Evolutionary conservation across 495 filamentous ascomycete species (phyloP), one percentile per base, ranked within the genome.

Genomic region (Hypoxylon fragiforme): DNA sequence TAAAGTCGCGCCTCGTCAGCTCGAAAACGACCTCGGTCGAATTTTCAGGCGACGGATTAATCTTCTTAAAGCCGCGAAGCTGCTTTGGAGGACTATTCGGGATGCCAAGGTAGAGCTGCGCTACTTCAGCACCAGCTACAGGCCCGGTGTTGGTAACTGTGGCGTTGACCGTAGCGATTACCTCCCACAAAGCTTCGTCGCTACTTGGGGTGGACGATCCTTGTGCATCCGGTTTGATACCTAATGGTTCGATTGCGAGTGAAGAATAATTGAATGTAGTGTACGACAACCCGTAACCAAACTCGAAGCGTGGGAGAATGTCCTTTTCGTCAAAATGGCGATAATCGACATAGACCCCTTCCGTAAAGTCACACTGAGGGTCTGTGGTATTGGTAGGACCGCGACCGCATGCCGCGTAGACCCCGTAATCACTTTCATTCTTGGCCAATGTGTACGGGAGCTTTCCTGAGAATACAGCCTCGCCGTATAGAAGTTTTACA

Each of bases 1-100:
- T 74, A 13, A 74, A 56, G 64, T 95, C 90, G 63, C 85, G 85
- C 47, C 89, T 78, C n/a, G 80, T 89, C 12, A 95, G 66, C 3
- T 79, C 73, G 66, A 95, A 80, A 7, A 67, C 68, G n/a, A 92
- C 82, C 6, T 54, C 71, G 41, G 59, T 67, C n/a, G 68, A 75
- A 50, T 86, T 77, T 0, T 79, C 81, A 0, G 75, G 66, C 9
- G 73, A 62, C 19, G 89, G 47, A 14, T 69, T 54, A 3, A 87
- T 65, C 70, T 94, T 95, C 59, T 85, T 82, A 50, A 92, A 95
- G 13, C 80, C 85, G n/a, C 91, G 78, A 8, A 95, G 74, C 3
- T 88, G 86, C 28, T 74, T 72, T 1, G 80, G 77, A 0, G 90
- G 90, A 8, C 88, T 77, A 7, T 63, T 53, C 45, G 82, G 76